Base-by-base conservation (phyloP, 805 yeast species). In the Tetrapisispora iriomotensis region DNA sequence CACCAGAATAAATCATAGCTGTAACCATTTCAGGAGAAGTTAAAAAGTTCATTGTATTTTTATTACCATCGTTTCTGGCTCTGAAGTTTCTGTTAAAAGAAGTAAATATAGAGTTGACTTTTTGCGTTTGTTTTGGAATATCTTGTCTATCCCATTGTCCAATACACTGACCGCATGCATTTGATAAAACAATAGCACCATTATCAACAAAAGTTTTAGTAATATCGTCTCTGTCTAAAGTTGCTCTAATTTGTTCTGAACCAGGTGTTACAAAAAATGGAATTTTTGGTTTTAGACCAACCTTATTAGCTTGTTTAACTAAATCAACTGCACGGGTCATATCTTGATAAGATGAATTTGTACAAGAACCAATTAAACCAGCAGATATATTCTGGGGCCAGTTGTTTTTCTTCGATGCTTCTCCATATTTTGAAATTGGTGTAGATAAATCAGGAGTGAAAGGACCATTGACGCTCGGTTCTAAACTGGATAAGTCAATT, bases 131-230 rank as follows among this genome's bases (percentile, higher is more conserved):
- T 60, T 77, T 77, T 34, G 74, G 63, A 32, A 83, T 74, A 59
- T 84, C 94, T 48, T 74, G 72, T 71, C 97, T 82, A 63, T 92
- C 96, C 98, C 98, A 90, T 72, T 90, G 98, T 43, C 98, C 98
- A 60, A 90, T 90, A 71, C 98, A 90, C 57, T 97, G 98, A 51
- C 98, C 98, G 74, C 98, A 90, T 17, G 98, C 98, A 63, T 90
- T 90, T 39, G 97, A 96, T 52, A 90, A 73, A 33, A 90, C 95
- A 43, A 76, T 72, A 51, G 95, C 98, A 44, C 97, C 97, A 54
- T 79, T 81, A 40, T 81, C 77, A 62, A 80, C 79, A 62, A 90
- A 87, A 31, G 80, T 77, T 34, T 80, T 71, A 45, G 83, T 75
- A 57, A 82, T 76, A 43, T 97, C 97, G 64, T 90, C 98, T 66